These are phyloP conservation scores for Flueggea neowawraea DNA, from an alignment of 441 rosid genomes.

Conservation along the genomic window DNA sequence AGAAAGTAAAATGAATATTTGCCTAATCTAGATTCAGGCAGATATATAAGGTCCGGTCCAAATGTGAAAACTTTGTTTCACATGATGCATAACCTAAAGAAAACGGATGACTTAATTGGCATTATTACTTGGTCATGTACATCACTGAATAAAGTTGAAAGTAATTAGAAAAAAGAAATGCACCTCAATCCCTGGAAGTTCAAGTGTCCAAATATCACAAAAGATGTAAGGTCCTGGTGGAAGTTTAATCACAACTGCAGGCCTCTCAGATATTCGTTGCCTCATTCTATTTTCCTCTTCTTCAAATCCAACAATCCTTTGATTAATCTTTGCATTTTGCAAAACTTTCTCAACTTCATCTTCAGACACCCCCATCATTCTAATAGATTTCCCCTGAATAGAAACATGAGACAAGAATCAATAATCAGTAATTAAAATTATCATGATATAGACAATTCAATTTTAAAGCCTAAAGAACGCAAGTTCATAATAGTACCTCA, in stretches of 20 bases:
- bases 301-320: conserved; percentile 85
- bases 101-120: neutral
- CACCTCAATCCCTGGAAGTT: conserved; percentile 82
- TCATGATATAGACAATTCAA: too few species aligned
- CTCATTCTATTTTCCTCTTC: conserved; percentile 86
- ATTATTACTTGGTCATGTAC: neutral
- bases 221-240: conserved; percentile 79
- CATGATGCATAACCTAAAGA: too few species aligned
- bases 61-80: too few species aligned
- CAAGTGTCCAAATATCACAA: conserved; percentile 75
- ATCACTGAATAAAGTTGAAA: neutral
- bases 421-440: too few species aligned
- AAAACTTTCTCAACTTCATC: conserved; percentile 60
- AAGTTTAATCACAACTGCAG: conserved; percentile 41
- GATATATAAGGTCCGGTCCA: too few species aligned
- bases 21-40: too few species aligned
- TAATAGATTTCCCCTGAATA: conserved; percentile 59
- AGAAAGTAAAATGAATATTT: too few species aligned
- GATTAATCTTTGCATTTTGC: conserved; percentile 46
- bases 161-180: neutral
- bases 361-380: conserved; percentile 92
- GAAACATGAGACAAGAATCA: conserved; percentile 4
- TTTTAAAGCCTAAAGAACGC: neutral
- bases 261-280: conserved; percentile 32
- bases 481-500: conserved; percentile 39